Base-by-base conservation (phyloP, 2,329 filamentous ascomycete species). In the Ophidiomyces ophidiicola region DNA sequence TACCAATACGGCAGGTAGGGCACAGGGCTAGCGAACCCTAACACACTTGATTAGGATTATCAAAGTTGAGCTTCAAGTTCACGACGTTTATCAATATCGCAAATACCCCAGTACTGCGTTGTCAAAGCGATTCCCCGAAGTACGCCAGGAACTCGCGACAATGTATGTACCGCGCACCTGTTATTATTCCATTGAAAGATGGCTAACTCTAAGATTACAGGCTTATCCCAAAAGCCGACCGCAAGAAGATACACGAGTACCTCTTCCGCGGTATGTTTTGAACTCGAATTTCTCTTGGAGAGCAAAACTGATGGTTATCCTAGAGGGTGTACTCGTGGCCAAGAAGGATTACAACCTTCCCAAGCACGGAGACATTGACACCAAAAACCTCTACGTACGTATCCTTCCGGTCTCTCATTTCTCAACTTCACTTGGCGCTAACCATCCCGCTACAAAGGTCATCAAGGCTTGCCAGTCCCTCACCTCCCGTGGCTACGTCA, bases 161-260 rank as follows among this genome's bases (percentile, higher is more conserved):
- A 69, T 68, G 65, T 66, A 59, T 47, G 61, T 48, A 2, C 15
- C 15, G 12, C 10, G 10, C 6, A n/a, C 7, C 24, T 10, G 11
- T 26, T 11, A n/a, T n/a, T 23, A 18, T 36, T 41, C 12, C n/a
- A n/a, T 6, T 4, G 19, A 3, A 26, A 5, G 15, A 15, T 19
- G 20, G 17, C 7, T 14, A 26, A 28, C 39, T 19, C 3, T 37
- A 43, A 45, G 43, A 39, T 12, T 25, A 8, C 55, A 87, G 82
- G 90, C 82, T 98, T 76, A 98, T 98, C 70, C 90, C 90, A 69
- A 96, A 96, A 82, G 82, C 85, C 70, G 90, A 98, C 76, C 87
- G 92, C 76, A 98, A 98, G 84, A 85, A 86, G 82, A 96, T 98
- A 74, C 90, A 98, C 79, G 88, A 88, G 82, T 93, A 88, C 82